phyloP scores from a whole-genome alignment of 345 rosid genomes.

The Lepidium didymum region DNA sequence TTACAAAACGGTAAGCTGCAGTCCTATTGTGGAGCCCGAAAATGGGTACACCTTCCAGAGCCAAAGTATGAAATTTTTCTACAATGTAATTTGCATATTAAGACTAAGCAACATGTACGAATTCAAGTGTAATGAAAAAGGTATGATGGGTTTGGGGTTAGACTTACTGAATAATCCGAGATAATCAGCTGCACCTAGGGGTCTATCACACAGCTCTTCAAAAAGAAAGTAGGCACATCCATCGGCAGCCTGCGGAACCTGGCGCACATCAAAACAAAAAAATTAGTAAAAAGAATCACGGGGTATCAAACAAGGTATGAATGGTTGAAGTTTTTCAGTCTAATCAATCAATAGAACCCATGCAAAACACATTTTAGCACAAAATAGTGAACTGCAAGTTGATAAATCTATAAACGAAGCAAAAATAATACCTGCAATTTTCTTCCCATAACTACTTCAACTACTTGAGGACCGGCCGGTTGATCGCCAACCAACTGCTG shows the following conservation, averaged over 20 bases:
- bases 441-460: conserved; percentile 96
- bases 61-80: conserved; percentile 92
- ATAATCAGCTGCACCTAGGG: conserved; percentile 96
- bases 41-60: conserved; percentile 77
- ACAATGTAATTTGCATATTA: conserved; percentile 24
- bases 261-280: neutral
- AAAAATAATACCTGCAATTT: conserved; percentile 48
- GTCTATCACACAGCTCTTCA: conserved; percentile 86
- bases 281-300: neutral
- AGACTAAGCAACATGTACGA: conserved; percentile 5
- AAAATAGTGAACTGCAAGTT: neutral
- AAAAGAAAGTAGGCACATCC: conserved; percentile 93
- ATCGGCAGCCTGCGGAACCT: conserved; percentile 82
- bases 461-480: conserved; percentile 48
- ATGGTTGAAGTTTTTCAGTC: neutral
- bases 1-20: conserved; percentile 95
- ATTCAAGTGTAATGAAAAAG: neutral
- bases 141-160: neutral
- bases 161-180: conserved; percentile 92
- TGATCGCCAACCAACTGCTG: conserved; percentile 52
- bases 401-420: neutral
- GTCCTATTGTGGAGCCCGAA: conserved; percentile 85
- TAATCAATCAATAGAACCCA: neutral
- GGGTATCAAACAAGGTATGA: neutral
- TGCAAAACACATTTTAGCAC: neutral